Evolutionary conservation across 2,329 filamentous ascomycete species (phyloP).

Genomic region (Fusarium tjaetaba): DNA sequence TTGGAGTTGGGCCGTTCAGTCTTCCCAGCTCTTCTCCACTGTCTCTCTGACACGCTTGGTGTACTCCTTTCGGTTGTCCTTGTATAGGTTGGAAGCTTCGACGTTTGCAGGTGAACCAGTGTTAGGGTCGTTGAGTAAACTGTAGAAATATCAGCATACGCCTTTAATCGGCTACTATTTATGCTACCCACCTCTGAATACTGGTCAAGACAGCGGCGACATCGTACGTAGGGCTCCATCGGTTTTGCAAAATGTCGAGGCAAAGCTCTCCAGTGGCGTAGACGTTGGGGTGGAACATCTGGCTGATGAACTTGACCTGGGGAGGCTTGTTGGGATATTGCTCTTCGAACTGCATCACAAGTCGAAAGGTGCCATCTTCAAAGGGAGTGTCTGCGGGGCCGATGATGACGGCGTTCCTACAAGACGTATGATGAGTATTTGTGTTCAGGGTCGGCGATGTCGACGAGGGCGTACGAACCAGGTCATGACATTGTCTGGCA

Average conservation of each 20-base stretch:
- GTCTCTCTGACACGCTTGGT: conserved; percentile 94
- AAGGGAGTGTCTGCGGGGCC: conserved; percentile 97
- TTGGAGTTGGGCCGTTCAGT: conserved; percentile 58
- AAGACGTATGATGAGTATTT: conserved; percentile 33
- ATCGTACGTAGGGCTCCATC: conserved; percentile 99
- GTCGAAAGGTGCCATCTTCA: conserved; percentile 95
- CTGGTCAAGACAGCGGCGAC: conserved; percentile 97
- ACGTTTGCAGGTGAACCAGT: conserved; percentile 98
- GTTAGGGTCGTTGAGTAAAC: conserved; percentile 96
- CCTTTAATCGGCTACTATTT: not conserved
- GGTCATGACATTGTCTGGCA: conserved; percentile 97
- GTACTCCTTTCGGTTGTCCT: conserved; percentile 97
- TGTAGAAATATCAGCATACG: conserved; percentile 54
- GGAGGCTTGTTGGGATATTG: conserved; percentile 99
- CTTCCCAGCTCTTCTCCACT: conserved; percentile 99
- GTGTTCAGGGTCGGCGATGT: conserved; percentile 7
- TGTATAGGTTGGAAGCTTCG: conserved; percentile 97
- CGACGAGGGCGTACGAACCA: conserved; percentile 68
- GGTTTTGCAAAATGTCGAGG: conserved; percentile 94
- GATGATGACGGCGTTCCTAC: conserved; percentile 98
- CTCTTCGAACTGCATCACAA: conserved; percentile 99
- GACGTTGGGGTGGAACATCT: conserved; percentile 99
- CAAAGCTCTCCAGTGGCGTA: conserved; percentile 97
- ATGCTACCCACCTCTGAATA: conserved; percentile 80
- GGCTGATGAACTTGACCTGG: conserved; percentile 96